A percentile compares a stretch with the other conserved stretches of the same genome.
Evolutionary conservation across 2,329 filamentous ascomycete genomes (phyloP).

Genomic region (Karstenula rhodostoma): DNA sequence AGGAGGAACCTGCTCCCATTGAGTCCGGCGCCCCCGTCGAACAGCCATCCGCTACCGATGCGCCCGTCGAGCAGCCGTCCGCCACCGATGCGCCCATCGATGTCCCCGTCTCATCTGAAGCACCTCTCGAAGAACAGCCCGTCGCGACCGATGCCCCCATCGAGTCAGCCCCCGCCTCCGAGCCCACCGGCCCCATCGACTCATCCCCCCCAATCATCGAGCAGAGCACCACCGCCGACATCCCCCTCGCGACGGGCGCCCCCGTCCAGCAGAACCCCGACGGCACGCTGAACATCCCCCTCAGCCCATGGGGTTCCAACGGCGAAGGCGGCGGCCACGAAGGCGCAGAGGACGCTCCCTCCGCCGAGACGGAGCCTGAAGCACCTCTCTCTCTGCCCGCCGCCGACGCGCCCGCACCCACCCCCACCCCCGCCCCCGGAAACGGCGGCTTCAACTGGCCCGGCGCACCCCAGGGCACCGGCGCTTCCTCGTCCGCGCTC

Average conservation of each 20-base stretch:
- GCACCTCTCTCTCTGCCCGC: background rate
- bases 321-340: background rate
- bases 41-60: background rate
- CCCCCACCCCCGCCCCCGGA: background rate
- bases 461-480: background rate
- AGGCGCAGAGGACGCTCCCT: background rate
- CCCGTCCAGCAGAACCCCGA: slow-evolving; percentile 3
- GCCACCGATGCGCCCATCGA: background rate
- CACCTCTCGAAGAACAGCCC: too few relatives aligned
- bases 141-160: background rate
- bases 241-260: background rate
- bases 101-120: background rate
- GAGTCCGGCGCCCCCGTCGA: background rate
- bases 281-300: background rate
- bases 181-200: slow-evolving; percentile 2
- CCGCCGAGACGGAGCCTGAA: background rate
- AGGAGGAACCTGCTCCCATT: background rate
- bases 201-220: too few relatives aligned
- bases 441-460: slow-evolving; percentile 17
- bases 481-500: background rate
- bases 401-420: background rate
- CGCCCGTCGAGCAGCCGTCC: background rate
- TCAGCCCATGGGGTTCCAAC: background rate
- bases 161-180: background rate
- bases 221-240: background rate